A percentile compares a stretch with the other conserved stretches of the same genome.
These are phyloP conservation scores for Sporormia fimetaria DNA, from an alignment of 495 filamentous ascomycete genomes.

Conservation along the genomic window DNA sequence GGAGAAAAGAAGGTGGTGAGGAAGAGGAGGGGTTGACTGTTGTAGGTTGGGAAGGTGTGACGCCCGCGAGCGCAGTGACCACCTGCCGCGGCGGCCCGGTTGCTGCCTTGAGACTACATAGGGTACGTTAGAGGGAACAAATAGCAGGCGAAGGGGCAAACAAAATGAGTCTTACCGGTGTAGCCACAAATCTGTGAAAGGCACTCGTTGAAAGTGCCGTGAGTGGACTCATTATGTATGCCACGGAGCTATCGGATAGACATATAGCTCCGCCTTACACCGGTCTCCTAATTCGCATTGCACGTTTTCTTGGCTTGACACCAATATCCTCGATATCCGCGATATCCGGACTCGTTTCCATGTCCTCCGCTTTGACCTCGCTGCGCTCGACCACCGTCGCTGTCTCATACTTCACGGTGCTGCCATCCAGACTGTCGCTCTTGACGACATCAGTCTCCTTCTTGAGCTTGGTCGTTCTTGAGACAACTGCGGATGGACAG, in stretches of 20 bases:
- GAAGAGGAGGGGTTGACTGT: not conserved
- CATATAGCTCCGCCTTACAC: too few species aligned
- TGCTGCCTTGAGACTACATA: not conserved
- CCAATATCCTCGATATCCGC: conserved; percentile 25
- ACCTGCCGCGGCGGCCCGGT: too few species aligned
- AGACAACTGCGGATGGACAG: conserved; percentile 56
- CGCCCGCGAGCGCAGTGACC: too few species aligned
- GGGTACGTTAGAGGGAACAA: too few species aligned
- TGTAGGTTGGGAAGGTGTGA: not conserved
- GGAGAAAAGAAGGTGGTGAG: not conserved
- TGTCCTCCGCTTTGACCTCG: conserved; percentile 22
- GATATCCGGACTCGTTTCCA: conserved; percentile 22
- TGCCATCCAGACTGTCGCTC: conserved; percentile 3
- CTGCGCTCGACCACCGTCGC: conserved; percentile 2
- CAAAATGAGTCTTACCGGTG: too few species aligned
- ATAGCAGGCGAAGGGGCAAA: too few species aligned
- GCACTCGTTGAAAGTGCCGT: too few species aligned
- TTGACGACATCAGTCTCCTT: conserved; percentile 33
- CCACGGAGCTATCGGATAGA: too few species aligned
- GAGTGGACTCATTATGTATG: too few species aligned
- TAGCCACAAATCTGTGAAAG: too few species aligned
- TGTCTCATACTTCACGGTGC: conserved; percentile 39
- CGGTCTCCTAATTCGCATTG: not conserved
- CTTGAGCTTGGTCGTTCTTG: conserved; percentile 35
- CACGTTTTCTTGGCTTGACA: not conserved